Evolutionary conservation across 1,284 basidiomycete species (phyloP).

Genomic region (Mycena citricolor): DNA sequence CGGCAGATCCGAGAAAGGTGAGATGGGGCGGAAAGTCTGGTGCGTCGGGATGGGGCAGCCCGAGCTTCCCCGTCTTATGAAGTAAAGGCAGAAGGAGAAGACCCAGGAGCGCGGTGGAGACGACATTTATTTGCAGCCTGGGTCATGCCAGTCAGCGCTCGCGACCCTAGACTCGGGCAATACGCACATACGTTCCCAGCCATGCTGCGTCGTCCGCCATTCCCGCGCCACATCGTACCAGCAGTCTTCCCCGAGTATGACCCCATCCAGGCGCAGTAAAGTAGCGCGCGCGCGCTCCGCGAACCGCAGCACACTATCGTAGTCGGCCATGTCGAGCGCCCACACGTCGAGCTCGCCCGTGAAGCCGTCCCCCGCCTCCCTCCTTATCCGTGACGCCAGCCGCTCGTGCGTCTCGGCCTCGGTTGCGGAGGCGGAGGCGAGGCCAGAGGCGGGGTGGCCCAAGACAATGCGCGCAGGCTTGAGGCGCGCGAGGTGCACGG

Average conservation of each 20-base stretch:
- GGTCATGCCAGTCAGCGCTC: not conserved
- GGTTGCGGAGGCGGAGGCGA: conserved; percentile 33
- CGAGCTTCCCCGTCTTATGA: conserved; percentile 17
- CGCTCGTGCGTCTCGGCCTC: conserved; percentile 28
- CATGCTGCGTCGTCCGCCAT: conserved; percentile 29
- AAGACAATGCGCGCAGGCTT: conserved; percentile 39
- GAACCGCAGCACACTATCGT: conserved; percentile 31
- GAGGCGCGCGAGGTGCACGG: conserved; percentile 44
- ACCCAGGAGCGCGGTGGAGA: conserved; percentile 28
- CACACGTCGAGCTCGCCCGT: conserved; percentile 26
- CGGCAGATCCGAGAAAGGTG: conserved; percentile 11
- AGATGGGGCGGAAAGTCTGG: conserved; percentile 6
- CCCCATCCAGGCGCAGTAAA: conserved; percentile 31
- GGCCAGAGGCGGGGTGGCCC: conserved; percentile 37
- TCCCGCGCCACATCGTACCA: not conserved
- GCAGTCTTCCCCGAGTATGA: conserved; percentile 30
- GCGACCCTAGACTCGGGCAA: not conserved
- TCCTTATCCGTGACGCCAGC: too few species aligned
- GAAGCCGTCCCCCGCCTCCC: conserved; percentile 29
- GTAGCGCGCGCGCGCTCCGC: conserved; percentile 29
- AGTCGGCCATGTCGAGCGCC: conserved; percentile 31
- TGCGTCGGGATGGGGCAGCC: not conserved
- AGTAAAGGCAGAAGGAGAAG: conserved; percentile 31
- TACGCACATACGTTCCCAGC: conserved; percentile 33
- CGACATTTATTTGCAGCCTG: conserved; percentile 34